A percentile compares a stretch with the other conserved stretches of the same genome.
These are phyloP conservation scores for Allantophomopsis lycopodina DNA, from an alignment of 2,329 filamentous ascomycete genomes.

Conservation along the genomic window DNA sequence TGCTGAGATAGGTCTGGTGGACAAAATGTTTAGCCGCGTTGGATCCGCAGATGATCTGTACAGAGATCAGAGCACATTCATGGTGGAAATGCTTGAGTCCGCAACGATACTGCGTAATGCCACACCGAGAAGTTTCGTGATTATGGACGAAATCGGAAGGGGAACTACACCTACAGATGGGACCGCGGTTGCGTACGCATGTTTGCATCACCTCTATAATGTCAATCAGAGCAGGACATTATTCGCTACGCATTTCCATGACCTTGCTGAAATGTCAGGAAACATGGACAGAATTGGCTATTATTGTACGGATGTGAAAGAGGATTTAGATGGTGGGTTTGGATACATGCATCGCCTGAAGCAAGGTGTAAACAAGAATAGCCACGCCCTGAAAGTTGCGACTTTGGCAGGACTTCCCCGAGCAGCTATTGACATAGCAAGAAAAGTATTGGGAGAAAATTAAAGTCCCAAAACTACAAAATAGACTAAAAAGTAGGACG, in stretches of 20 bases:
- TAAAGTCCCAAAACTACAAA: no score
- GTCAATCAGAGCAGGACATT: conserved; percentile 67
- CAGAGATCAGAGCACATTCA: conserved; percentile 90
- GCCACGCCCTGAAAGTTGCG: conserved; percentile 93
- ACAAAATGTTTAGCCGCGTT: conserved; percentile 87
- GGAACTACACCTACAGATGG: conserved; percentile 93
- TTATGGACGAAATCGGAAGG: conserved; percentile 96
- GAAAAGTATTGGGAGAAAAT: conserved; percentile 12
- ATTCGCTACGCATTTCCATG: conserved; percentile 94
- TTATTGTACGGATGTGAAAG: conserved; percentile 83
- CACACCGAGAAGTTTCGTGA: conserved; percentile 74
- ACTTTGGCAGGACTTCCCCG: conserved; percentile 70
- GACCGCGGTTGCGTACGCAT: conserved; percentile 78
- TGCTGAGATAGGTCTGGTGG: conserved; percentile 81
- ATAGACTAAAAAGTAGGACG: no score
- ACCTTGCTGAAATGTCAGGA: conserved; percentile 63
- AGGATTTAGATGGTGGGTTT: conserved; percentile 57
- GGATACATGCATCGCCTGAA: conserved; percentile 75
- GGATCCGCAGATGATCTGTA: conserved; percentile 94
- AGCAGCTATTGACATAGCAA: conserved; percentile 54
- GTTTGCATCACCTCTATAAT: conserved; percentile 68
- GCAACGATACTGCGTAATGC: conserved; percentile 79
- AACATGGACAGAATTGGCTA: conserved; percentile 25
- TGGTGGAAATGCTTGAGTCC: conserved; percentile 99
- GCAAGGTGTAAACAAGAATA: conserved; percentile 70